Evolutionary conservation across 1,284 basidiomycete genomes (phyloP), one percentile per base, ranked within the genome.

Genomic region (Heterobasidion occidentale): DNA sequence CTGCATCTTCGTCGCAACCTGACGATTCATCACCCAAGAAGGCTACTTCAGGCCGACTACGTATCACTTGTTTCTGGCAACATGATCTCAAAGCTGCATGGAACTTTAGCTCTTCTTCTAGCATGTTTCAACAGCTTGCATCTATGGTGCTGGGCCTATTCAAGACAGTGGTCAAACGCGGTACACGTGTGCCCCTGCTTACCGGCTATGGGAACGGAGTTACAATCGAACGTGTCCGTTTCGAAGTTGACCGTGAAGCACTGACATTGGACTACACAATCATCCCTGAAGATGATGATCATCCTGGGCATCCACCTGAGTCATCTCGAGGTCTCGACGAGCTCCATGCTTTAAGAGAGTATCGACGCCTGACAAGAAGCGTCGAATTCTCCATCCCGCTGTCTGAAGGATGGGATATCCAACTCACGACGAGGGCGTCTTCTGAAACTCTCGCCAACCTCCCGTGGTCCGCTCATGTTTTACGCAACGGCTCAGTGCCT

Each of bases 41-140:
- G 54, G 52, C 54, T 17, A 59, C 64, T 11, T 59, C 67, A 5
- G 67, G 69, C 59, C 71, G 75, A 58, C 71, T 94, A 27, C 84
- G 90, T 20, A 82, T 97, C 57, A 94, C 92, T 1, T 92, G 90
- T 64, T 96, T 96, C 69, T 98, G 93, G 92, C 91, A 94, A 64
- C 96, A 98, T 74, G 90, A 97, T 70, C 82, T 98, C n/a, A 88
- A 89, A 60, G 84, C 92, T 0, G 72, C 92, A 12, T 96, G 92
- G 92, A 88, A 84, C 46, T 81, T 93, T 52, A 83, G 83, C 8
- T 81, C 83, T 0, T 75, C 77, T 9, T 73, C 77, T 46, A 76
- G 74, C 53, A 63, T 86, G 36, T 77, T 71, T 59, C 86, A 90
- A 62, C 91, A 94, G 61, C 77, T 97, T 1, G 86, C 88, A 14